phyloP scores from a whole-genome alignment of 1,139 yeast genomes.

The Petasospora fabianii region DNA sequence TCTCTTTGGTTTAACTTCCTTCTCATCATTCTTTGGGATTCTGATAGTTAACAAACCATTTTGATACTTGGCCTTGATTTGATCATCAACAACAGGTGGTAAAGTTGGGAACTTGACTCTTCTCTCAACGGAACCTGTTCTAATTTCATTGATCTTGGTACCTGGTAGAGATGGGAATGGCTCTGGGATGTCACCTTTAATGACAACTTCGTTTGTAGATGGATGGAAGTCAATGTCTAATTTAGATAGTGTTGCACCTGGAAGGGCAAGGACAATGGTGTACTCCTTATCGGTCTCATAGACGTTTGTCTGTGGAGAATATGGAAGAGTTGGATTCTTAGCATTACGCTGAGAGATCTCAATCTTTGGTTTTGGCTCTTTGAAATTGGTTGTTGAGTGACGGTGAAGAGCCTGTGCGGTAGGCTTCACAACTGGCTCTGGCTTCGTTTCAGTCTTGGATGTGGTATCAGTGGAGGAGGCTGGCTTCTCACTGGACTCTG shows the following conservation, averaged over 20 bases:
- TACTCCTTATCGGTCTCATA: slow-evolving; percentile 45
- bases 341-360: slow-evolving; percentile 46
- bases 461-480: neutral
- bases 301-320: slow-evolving; percentile 53
- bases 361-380: slow-evolving; percentile 34
- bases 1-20: slow-evolving; percentile 36
- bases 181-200: slow-evolving; percentile 43
- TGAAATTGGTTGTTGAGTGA: slow-evolving; percentile 28
- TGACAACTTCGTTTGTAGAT: slow-evolving; percentile 43
- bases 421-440: slow-evolving; percentile 11
- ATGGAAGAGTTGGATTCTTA: slow-evolving; percentile 39
- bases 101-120: slow-evolving; percentile 48
- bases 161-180: slow-evolving; percentile 32
- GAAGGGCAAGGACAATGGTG: slow-evolving; percentile 44
- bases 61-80: slow-evolving; percentile 46
- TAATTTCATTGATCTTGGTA: slow-evolving; percentile 42
- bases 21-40: slow-evolving; percentile 41
- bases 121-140: slow-evolving; percentile 52
- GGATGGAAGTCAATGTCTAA: slow-evolving; percentile 55
- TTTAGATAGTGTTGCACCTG: slow-evolving; percentile 51
- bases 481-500: no score
- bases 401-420: slow-evolving; percentile 21
- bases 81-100: slow-evolving; percentile 48
- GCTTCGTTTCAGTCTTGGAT: neutral
- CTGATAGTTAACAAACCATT: slow-evolving; percentile 50